Conservation (phyloP, 768 basidiomycete species). For the Tubosaeta sp. region DNA sequence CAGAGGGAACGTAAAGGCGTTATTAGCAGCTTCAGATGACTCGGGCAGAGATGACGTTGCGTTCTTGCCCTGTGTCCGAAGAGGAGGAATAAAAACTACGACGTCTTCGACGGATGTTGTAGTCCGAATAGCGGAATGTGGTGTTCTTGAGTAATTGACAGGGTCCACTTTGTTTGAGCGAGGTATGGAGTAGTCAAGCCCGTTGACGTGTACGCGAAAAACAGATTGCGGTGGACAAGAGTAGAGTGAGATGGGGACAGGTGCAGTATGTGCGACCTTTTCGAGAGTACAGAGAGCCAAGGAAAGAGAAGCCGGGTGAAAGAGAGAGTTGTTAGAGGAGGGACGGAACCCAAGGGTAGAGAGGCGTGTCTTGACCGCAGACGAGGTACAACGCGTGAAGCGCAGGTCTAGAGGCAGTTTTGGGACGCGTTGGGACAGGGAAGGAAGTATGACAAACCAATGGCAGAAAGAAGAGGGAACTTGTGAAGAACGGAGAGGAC, state of each 20-base stretch:
- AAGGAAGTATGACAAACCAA: constrained; percentile 43
- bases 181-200: constrained; percentile 7
- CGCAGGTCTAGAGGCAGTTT: constrained; percentile 39
- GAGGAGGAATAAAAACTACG: constrained; percentile 19
- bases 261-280: constrained; percentile 10
- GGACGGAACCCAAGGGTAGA: constrained; percentile 26
- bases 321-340: constrained; percentile 29
- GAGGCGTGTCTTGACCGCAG: constrained; percentile 14
- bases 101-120: constrained; percentile 8
- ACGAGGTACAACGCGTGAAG: constrained; percentile 40
- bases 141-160: not conserved
- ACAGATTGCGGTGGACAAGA: constrained; percentile 23
- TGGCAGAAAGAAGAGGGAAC: constrained; percentile 56
- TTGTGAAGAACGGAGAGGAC: constrained; percentile 38
- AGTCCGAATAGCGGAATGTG: constrained; percentile 1
- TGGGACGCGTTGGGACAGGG: constrained; percentile 1
- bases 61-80: constrained; percentile 2
- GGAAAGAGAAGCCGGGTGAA: constrained; percentile 40
- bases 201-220: constrained; percentile 26
- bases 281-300: constrained; percentile 33
- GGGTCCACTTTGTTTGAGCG: not conserved
- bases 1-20: not conserved
- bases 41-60: not conserved
- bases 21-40: not conserved
- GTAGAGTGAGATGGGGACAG: constrained; percentile 22